phyloP scores from a whole-genome alignment of 768 basidiomycete species.

The Amanita polypyramis region DNA sequence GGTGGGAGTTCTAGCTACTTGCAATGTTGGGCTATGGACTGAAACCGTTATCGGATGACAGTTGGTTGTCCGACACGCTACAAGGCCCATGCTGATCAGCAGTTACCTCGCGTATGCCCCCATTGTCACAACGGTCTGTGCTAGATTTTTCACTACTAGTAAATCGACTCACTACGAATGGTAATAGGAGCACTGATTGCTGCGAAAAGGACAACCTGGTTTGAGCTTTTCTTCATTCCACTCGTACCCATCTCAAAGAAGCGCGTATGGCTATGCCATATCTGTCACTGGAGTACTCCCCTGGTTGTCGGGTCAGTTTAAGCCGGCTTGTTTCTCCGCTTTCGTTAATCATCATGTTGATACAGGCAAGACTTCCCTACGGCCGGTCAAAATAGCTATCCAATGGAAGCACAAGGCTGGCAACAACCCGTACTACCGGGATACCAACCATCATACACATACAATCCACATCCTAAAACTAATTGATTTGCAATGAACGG shows the following conservation, averaged over 20 bases:
- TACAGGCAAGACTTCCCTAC: slow-evolving; percentile 16
- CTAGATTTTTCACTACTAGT: neutral
- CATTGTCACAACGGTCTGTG: slow-evolving; percentile 61
- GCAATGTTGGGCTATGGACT: neutral
- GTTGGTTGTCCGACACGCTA: slow-evolving; percentile 59
- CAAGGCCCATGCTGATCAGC: slow-evolving; percentile 42
- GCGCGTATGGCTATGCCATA: slow-evolving; percentile 61
- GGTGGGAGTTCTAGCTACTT: slow-evolving; percentile 11
- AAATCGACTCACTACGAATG: slow-evolving; percentile 1
- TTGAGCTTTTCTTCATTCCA: slow-evolving; percentile 68
- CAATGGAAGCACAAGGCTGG: slow-evolving; percentile 16
- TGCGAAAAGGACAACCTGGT: slow-evolving; percentile 61
- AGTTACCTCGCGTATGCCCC: slow-evolving; percentile 48
- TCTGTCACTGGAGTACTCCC: slow-evolving; percentile 55
- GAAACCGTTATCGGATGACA: slow-evolving; percentile 16
- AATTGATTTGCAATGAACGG: neutral
- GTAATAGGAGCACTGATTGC: slow-evolving; percentile 45
- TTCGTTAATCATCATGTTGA: neutral
- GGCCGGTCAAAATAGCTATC: slow-evolving; percentile 24
- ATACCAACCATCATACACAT: slow-evolving; percentile 29
- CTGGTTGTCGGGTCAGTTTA: slow-evolving; percentile 38
- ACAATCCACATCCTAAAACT: neutral
- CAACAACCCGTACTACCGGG: slow-evolving; percentile 23
- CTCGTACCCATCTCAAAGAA: slow-evolving; percentile 53
- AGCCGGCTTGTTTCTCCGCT: neutral